Conservation (phyloP, 176 grass and related monocot genomes). For the Pontederia paniculata region DNA sequence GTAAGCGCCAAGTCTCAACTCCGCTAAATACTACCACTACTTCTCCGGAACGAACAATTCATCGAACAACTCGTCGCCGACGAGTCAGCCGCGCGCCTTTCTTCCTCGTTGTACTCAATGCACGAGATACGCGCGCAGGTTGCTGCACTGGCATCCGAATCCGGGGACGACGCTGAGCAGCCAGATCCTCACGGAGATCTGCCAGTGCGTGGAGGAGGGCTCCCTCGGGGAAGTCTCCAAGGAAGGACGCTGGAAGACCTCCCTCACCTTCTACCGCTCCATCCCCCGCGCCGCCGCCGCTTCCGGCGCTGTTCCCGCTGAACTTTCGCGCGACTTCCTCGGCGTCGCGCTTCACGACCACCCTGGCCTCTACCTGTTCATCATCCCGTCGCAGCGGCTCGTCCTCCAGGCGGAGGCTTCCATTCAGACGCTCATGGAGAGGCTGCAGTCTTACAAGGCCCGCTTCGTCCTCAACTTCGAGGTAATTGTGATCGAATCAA, state of each 20-base stretch:
- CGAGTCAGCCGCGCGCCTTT: too few relatives aligned
- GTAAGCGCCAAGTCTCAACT: neutral
- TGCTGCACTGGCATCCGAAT: slow-evolving; percentile 90
- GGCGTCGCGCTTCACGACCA: slow-evolving; percentile 68
- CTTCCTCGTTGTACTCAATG: too few relatives aligned
- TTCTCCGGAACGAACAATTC: neutral
- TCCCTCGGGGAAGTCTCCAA: slow-evolving; percentile 37
- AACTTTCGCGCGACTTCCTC: slow-evolving; percentile 65
- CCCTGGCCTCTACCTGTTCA: slow-evolving; percentile 61
- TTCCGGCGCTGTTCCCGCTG: slow-evolving; percentile 5
- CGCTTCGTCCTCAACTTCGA: slow-evolving; percentile 72
- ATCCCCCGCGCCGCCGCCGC: slow-evolving; percentile 23
- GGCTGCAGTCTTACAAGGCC: slow-evolving; percentile 83
- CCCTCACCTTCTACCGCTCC: slow-evolving; percentile 69
- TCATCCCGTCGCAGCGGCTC: slow-evolving; percentile 44
- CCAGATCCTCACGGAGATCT: slow-evolving; percentile 66
- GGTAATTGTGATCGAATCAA: slow-evolving; percentile 13
- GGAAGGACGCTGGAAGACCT: slow-evolving; percentile 62
- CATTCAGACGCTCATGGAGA: slow-evolving; percentile 77
- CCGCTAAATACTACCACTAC: neutral
- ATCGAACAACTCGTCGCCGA: neutral
- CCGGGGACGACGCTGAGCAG: slow-evolving; percentile 53
- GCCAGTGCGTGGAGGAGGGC: slow-evolving; percentile 44
- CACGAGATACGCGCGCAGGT: slow-evolving; percentile 30
- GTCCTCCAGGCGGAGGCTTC: slow-evolving; percentile 52